These are phyloP conservation scores for Adansonia grandidieri DNA, from an alignment of 441 rosid genomes.

Conservation along the genomic window DNA sequence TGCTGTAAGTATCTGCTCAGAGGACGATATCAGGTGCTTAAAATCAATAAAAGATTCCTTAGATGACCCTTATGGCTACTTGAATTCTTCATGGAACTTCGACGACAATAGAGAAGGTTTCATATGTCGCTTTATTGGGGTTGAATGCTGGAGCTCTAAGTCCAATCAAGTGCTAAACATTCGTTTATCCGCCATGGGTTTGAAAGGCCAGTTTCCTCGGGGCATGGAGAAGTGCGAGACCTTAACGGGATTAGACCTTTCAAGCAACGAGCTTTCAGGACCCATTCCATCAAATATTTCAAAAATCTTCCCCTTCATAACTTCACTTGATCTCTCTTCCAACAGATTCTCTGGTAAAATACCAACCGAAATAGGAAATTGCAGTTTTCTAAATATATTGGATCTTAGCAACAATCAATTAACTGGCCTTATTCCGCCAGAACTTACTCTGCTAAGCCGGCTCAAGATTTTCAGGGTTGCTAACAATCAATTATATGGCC, in stretches of 20 bases:
- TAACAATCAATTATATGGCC: slow-evolving; percentile 44
- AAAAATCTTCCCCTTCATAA: neutral
- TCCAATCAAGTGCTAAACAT: slow-evolving; percentile 34
- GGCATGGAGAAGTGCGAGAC: slow-evolving; percentile 34
- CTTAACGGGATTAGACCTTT: slow-evolving; percentile 34
- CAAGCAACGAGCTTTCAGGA: slow-evolving; percentile 41
- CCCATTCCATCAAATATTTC: slow-evolving; percentile 38
- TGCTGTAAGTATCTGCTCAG: neutral
- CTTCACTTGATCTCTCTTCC: slow-evolving; percentile 36
- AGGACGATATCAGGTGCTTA: neutral
- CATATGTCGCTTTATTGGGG: slow-evolving; percentile 42
- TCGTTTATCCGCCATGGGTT: slow-evolving; percentile 35
- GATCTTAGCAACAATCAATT: slow-evolving; percentile 41
- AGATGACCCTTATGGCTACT: neutral
- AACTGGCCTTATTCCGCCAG: slow-evolving; percentile 39
- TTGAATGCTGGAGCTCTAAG: slow-evolving; percentile 11
- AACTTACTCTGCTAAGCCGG: slow-evolving; percentile 22
- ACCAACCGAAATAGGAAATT: slow-evolving; percentile 26
- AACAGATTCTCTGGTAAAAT: slow-evolving; percentile 44
- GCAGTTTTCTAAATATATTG: slow-evolving; percentile 31
- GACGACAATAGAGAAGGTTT: slow-evolving; percentile 23
- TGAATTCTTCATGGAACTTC: slow-evolving; percentile 37
- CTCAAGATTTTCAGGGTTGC: slow-evolving; percentile 41
- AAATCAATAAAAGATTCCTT: slow-evolving; percentile 10
- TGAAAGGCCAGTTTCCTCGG: slow-evolving; percentile 47